These are phyloP conservation scores for Arthromyces matolae DNA, from an alignment of 768 basidiomycete genomes.

Conservation along the genomic window DNA sequence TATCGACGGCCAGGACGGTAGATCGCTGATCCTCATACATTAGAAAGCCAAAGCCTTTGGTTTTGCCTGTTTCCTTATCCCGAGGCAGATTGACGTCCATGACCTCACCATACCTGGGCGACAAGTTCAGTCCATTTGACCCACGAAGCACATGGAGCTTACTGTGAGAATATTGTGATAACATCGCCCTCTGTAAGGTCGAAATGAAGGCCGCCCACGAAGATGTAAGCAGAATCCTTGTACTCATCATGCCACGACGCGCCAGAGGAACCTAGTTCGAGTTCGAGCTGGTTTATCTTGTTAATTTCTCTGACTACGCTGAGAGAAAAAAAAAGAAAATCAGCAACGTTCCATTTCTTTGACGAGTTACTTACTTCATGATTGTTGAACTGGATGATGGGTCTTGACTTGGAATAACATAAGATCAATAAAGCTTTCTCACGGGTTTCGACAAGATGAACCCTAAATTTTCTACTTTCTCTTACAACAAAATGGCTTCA, in stretches of 20 bases:
- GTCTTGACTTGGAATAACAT: too few species aligned
- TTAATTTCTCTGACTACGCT: conserved; percentile 94
- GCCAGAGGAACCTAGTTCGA: conserved; percentile 68
- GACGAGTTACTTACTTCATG: conserved; percentile 62
- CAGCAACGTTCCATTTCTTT: conserved; percentile 3
- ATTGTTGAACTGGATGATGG: too few species aligned
- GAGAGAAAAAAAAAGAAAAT: conserved; percentile 15
- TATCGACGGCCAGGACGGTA: conserved; percentile 95
- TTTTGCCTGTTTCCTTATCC: conserved; percentile 89
- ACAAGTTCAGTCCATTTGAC: conserved; percentile 5
- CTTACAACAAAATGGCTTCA: conserved; percentile 52
- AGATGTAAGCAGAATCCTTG: conserved; percentile 96
- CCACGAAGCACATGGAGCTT: conserved; percentile 27
- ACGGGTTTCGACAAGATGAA: conserved; percentile 23
- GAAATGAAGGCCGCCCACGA: conserved; percentile 81
- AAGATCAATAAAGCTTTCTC: conserved; percentile 37
- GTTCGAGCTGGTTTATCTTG: conserved; percentile 87
- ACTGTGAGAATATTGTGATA: conserved; percentile 97
- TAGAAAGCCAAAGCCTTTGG: conserved; percentile 89
- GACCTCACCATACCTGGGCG: conserved; percentile 88
- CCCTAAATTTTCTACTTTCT: conserved; percentile 25
- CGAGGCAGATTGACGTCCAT: conserved; percentile 94
- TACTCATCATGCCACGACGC: conserved; percentile 97
- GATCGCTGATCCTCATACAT: conserved; percentile 99
- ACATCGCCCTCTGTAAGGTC: conserved; percentile 98